Conservation (phyloP, 2,329 filamentous ascomycete genomes). For the Xylaria sp. region DNA sequence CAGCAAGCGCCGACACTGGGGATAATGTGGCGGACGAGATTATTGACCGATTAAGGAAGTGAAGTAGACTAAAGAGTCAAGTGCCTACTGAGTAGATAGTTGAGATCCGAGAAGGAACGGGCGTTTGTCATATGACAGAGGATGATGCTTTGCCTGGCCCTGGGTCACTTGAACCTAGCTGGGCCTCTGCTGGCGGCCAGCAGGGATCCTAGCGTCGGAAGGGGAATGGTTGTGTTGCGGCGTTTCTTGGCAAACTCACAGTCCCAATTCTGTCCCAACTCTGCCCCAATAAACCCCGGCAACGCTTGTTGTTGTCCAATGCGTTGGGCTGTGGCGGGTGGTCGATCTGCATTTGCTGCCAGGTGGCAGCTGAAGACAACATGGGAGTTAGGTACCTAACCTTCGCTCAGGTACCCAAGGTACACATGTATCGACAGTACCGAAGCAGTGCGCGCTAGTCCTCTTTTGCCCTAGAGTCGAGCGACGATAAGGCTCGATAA, state of each 20-base stretch:
- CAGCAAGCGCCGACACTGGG: conserved; percentile 1
- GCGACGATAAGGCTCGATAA: neutral
- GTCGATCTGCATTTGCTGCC: neutral
- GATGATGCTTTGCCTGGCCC: conserved; percentile 12
- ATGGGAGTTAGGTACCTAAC: neutral
- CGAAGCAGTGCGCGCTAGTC: neutral
- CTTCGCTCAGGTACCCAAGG: neutral
- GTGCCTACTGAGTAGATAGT: neutral
- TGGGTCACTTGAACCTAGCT: conserved; percentile 4
- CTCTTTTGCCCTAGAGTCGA: neutral
- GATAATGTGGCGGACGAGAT: neutral
- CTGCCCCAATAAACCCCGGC: neutral
- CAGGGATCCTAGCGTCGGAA: conserved; percentile 11
- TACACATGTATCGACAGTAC: too few species aligned
- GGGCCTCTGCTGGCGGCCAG: conserved; percentile 21
- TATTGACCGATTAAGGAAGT: neutral
- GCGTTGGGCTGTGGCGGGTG: neutral
- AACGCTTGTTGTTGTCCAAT: neutral
- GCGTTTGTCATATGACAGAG: conserved; percentile 22
- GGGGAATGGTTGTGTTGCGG: conserved; percentile 7
- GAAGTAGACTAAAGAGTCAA: neutral
- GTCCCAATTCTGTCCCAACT: neutral
- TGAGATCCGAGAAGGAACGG: neutral
- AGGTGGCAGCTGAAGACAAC: neutral
- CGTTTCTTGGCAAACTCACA: conserved; percentile 1